These are phyloP conservation scores for Acacia melanoxylon DNA, from an alignment of 306 rosid species.

Conservation along the genomic window DNA sequence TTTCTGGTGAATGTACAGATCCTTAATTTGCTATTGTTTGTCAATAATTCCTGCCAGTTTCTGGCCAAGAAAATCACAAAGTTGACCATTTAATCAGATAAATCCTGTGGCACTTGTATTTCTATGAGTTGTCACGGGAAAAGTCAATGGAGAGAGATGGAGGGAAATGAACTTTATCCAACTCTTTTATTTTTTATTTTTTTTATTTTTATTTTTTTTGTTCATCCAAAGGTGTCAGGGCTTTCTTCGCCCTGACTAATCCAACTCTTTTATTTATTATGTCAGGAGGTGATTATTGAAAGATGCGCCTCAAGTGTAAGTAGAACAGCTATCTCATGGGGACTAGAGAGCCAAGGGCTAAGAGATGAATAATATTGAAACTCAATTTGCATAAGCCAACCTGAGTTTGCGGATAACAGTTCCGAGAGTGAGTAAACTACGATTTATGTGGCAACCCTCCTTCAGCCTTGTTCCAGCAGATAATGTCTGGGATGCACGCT, in stretches of 20 bases:
- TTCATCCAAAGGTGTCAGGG: no score
- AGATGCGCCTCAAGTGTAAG: background rate
- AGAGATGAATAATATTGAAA: constrained; percentile 34
- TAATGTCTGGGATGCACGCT: constrained; percentile 91
- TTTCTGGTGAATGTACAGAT: background rate
- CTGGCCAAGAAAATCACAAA: background rate
- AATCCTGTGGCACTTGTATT: constrained; percentile 1
- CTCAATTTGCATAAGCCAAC: constrained; percentile 44
- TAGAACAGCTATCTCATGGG: constrained; percentile 2
- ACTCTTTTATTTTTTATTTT: no score
- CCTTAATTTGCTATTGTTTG: background rate
- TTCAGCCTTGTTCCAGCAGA: constrained; percentile 94
- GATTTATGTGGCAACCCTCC: constrained; percentile 99
- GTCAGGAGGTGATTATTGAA: background rate
- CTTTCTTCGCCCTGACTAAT: no score
- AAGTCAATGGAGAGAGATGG: background rate
- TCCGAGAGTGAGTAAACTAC: constrained; percentile 93
- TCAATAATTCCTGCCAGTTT: background rate
- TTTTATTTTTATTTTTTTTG: no score
- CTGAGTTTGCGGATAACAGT: constrained; percentile 99
- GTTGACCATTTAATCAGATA: constrained; percentile 1
- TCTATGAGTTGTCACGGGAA: background rate
- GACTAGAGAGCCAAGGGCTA: background rate
- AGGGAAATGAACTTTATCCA: background rate
- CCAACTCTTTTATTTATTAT: background rate